A percentile compares a stretch with the other conserved stretches of the same genome.
Evolutionary conservation across 2,329 filamentous ascomycete genomes (phyloP).

Genomic region (Microascus cirrosus): DNA sequence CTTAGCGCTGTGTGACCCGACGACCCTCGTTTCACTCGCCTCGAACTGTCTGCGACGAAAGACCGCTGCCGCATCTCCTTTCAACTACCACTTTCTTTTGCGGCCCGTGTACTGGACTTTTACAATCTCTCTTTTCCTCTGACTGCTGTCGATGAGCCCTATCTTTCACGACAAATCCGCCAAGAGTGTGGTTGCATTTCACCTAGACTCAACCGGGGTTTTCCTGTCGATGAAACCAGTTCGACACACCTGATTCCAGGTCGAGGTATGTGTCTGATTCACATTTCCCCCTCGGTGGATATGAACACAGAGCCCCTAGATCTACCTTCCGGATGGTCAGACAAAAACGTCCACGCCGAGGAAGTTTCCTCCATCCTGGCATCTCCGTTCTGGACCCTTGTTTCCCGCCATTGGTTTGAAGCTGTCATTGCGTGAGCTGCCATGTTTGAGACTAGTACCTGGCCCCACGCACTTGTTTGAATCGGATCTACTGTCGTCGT

Average conservation of each 20-base stretch:
- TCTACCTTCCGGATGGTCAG: neutral
- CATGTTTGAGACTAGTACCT: neutral
- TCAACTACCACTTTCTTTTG: neutral
- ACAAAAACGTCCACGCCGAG: neutral
- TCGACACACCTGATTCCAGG: neutral
- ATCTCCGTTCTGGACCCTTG: neutral
- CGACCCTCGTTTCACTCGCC: neutral
- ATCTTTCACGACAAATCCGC: neutral
- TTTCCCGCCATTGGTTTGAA: neutral
- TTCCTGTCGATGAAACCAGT: conserved; percentile 1
- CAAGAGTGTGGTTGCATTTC: neutral
- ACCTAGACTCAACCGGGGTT: neutral
- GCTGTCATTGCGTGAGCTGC: neutral
- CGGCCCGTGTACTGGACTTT: neutral
- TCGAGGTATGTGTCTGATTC: conserved; percentile 3
- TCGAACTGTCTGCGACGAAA: neutral
- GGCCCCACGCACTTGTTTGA: neutral
- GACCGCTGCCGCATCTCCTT: neutral
- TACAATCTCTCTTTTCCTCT: neutral
- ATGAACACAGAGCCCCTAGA: neutral
- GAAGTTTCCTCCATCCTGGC: neutral
- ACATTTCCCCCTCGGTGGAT: neutral
- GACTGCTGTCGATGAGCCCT: neutral
- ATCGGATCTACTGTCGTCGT: neutral
- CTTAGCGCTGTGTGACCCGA: neutral